These are phyloP conservation scores for Vitis vinifera DNA, from an alignment of 164 flowering plant species.

Conservation along the genomic window DNA sequence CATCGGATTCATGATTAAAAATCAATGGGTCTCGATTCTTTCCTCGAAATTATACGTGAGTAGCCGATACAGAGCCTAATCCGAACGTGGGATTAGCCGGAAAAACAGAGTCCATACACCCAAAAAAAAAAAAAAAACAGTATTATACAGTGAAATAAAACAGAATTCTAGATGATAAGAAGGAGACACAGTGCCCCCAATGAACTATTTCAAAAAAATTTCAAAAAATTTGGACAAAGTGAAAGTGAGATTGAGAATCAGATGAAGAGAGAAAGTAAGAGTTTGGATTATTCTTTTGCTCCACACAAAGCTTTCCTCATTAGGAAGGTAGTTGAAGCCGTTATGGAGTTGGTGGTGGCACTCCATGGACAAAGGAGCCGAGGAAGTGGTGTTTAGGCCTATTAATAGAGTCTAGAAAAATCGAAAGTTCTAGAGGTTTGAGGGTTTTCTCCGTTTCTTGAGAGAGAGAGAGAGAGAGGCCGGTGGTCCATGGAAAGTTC, in stretches of 20 bases:
- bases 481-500: slow-evolving; percentile 15
- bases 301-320: slow-evolving; percentile 5
- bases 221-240: not conserved
- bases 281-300: not conserved
- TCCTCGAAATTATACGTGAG: not conserved
- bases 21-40: not conserved
- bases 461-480: not conserved
- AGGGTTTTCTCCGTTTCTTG: not conserved
- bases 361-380: not conserved
- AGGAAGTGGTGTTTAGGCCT: too few species aligned
- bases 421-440: slow-evolving; percentile 22
- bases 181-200: not conserved
- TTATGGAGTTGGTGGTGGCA: slow-evolving; percentile 1
- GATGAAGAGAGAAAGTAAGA: not conserved
- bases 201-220: not conserved
- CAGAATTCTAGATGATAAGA: not conserved
- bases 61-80: not conserved
- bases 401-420: not conserved
- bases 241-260: not conserved
- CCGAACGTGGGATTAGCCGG: not conserved
- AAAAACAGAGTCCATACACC: not conserved
- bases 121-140: not conserved
- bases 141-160: not conserved
- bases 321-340: slow-evolving; percentile 23
- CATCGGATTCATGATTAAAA: slow-evolving; percentile 18